phyloP scores from a whole-genome alignment of 805 yeast genomes.

The Metschnikowia aberdeeniae region DNA sequence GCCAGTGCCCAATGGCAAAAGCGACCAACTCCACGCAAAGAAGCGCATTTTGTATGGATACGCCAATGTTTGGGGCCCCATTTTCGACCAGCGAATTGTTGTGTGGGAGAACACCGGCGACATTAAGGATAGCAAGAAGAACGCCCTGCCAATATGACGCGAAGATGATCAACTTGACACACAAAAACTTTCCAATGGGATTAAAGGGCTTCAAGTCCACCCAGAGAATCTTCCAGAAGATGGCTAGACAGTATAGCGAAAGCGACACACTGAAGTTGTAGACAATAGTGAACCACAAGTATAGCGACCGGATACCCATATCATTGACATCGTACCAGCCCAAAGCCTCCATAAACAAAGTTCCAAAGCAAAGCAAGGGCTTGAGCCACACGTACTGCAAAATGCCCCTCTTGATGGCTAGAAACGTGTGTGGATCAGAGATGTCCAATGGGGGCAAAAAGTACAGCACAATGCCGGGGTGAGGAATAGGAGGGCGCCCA shows the following conservation, averaged over 20 bases:
- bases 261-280: constrained; percentile 80
- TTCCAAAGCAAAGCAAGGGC: constrained; percentile 68
- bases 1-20: constrained; percentile 86
- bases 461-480: constrained; percentile 55
- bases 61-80: constrained; percentile 41
- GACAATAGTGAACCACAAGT: constrained; percentile 60
- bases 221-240: constrained; percentile 91
- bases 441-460: constrained; percentile 64
- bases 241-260: constrained; percentile 78
- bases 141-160: constrained; percentile 98
- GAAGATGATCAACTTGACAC: constrained; percentile 90
- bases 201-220: constrained; percentile 70
- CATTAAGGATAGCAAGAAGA: constrained; percentile 49
- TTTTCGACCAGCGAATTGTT: constrained; percentile 21
- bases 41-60: constrained; percentile 69
- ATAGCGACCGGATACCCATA: constrained; percentile 45
- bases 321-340: constrained; percentile 51
- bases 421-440: constrained; percentile 77
- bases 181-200: constrained; percentile 89
- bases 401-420: constrained; percentile 76
- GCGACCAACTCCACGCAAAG: constrained; percentile 80
- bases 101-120: constrained; percentile 43
- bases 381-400: constrained; percentile 95
- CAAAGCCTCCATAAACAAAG: constrained; percentile 42
- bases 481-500: constrained; percentile 67